Conservation (phyloP, 139 green algal genomes). For the Mesotaenium endlicherianum region DNA sequence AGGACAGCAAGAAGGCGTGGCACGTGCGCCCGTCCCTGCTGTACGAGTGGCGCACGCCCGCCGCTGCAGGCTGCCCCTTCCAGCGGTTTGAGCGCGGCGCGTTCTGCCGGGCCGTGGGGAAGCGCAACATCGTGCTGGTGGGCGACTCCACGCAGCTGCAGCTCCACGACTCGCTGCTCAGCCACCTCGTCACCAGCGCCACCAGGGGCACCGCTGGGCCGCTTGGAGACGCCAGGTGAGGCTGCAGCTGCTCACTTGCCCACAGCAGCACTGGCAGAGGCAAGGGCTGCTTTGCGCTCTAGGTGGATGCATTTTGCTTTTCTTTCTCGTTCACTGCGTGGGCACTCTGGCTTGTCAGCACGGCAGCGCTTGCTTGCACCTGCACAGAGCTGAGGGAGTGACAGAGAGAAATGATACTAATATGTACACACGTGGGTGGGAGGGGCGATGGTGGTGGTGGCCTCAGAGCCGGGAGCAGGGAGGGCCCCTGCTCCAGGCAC, state of each 20-base stretch:
- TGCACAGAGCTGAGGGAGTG: neutral
- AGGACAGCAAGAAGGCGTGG: neutral
- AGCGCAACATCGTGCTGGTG: constrained; percentile 20
- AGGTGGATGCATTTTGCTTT: neutral
- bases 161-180: constrained; percentile 28
- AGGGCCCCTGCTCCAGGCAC: neutral
- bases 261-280: too few species aligned
- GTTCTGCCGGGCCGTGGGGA: constrained; percentile 17
- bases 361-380: neutral
- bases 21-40: constrained; percentile 1
- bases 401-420: neutral
- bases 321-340: neutral
- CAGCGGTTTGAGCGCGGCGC: neutral
- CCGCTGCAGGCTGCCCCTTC: constrained; percentile 5
- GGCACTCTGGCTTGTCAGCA: neutral
- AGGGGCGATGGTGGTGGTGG: too few species aligned
- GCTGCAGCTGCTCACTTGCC: too few species aligned
- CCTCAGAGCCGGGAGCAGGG: neutral
- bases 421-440: neutral
- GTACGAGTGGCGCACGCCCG: constrained; percentile 9
- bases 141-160: constrained; percentile 17
- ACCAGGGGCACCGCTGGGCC: neutral
- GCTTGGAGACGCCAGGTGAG: constrained; percentile 15
- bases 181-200: neutral
- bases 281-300: too few species aligned